Percentiles rank a stretch among this genome's conserved stretches.
Evolutionary conservation across 2,329 filamentous ascomycete genomes (phyloP).

Genomic region (Diaporthe amygdali): DNA sequence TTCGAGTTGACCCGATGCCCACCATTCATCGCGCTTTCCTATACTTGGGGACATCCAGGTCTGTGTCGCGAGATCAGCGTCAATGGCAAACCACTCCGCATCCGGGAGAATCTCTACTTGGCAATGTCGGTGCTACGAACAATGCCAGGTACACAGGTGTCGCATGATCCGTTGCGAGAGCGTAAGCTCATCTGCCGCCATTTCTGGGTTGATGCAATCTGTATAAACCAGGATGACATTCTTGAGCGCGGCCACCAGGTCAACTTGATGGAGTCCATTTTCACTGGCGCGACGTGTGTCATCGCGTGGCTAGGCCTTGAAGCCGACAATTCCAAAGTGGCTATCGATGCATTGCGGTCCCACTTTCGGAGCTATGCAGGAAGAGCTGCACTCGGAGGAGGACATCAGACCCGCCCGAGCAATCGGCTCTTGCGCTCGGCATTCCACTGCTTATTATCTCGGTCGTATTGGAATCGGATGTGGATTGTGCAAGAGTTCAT

Average conservation of each 20-base stretch:
- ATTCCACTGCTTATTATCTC: neutral
- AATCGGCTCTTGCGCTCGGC: neutral
- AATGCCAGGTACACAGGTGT: neutral
- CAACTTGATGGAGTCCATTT: slow-evolving; percentile 24
- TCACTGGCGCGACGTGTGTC: slow-evolving; percentile 3
- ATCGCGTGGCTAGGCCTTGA: slow-evolving; percentile 8
- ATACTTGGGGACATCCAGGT: slow-evolving; percentile 31
- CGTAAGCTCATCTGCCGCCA: neutral
- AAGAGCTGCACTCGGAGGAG: neutral
- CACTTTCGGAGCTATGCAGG: neutral
- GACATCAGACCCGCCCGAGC: neutral
- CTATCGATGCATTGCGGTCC: neutral
- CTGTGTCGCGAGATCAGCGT: slow-evolving; percentile 5
- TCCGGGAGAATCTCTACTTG: slow-evolving; percentile 24
- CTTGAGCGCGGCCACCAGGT: slow-evolving; percentile 28
- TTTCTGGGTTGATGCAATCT: slow-evolving; percentile 28
- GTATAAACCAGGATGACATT: slow-evolving; percentile 26
- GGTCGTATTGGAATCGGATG: slow-evolving; percentile 20
- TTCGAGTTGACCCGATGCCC: slow-evolving; percentile 27
- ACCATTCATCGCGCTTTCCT: slow-evolving; percentile 32
- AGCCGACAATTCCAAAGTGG: neutral
- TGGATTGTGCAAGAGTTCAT: slow-evolving; percentile 25
- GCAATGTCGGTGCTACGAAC: slow-evolving; percentile 19
- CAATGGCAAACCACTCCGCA: slow-evolving; percentile 20
- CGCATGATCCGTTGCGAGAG: neutral